Conservation (phyloP, 1,284 basidiomycete genomes). For the Cutaneotrichosporon spelunceum region DNA sequence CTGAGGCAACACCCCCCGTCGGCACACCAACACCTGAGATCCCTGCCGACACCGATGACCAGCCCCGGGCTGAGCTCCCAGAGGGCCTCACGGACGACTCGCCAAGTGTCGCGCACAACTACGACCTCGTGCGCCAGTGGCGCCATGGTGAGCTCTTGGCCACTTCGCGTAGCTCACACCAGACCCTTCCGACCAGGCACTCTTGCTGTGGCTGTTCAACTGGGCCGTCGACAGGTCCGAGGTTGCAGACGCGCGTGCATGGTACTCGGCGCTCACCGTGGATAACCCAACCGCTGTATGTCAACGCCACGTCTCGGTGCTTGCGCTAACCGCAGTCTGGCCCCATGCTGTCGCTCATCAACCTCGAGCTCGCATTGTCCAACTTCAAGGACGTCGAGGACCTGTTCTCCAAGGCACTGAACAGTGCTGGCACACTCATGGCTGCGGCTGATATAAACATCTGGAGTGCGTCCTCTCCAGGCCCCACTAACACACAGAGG, state of each 20-base stretch:
- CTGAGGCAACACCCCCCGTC: conserved; percentile 1
- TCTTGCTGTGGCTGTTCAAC: conserved; percentile 51
- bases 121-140: conserved; percentile 32
- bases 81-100: conserved; percentile 36
- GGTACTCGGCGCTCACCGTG: conserved; percentile 43
- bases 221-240: conserved; percentile 49
- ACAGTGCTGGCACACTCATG: conserved; percentile 42
- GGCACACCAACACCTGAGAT: conserved; percentile 4
- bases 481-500: conserved; percentile 30
- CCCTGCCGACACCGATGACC: conserved; percentile 5
- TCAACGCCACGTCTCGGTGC: background rate
- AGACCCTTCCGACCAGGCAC: conserved; percentile 35
- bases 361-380: conserved; percentile 49
- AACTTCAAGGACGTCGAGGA: conserved; percentile 49
- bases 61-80: conserved; percentile 27
- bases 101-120: conserved; percentile 37
- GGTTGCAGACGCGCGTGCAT: conserved; percentile 46
- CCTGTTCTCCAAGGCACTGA: conserved; percentile 46
- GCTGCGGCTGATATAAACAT: conserved; percentile 50
- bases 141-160: conserved; percentile 26
- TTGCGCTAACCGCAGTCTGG: conserved; percentile 29
- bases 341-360: conserved; percentile 47
- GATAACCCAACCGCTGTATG: conserved; percentile 48
- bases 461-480: conserved; percentile 43
- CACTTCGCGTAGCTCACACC: conserved; percentile 1